Evolutionary conservation across 192 early-diverging fungal genomes (phyloP).

Genomic region (Umbelopsis ramanniana): DNA sequence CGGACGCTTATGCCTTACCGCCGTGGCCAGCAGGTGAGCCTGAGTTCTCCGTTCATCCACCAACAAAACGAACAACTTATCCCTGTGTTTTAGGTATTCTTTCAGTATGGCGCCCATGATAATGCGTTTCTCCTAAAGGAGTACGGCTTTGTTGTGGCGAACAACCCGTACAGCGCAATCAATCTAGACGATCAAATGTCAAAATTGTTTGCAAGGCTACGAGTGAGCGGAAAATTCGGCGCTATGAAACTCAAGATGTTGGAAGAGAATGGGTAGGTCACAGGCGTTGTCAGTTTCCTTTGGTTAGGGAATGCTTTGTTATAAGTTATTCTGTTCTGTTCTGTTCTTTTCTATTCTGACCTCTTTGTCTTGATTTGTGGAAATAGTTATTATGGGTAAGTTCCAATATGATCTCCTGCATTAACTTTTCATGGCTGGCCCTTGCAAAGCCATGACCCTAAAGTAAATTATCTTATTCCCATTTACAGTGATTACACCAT

Average conservation of each 20-base stretch:
- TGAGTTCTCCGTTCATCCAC: not conserved
- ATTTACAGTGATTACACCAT: slow-evolving; percentile 54
- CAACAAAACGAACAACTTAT: slow-evolving; percentile 14
- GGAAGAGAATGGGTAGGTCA: slow-evolving; percentile 40
- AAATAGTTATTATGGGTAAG: slow-evolving; percentile 8
- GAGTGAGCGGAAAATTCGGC: slow-evolving; percentile 38
- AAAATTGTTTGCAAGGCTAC: slow-evolving; percentile 23
- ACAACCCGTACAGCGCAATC: slow-evolving; percentile 60
- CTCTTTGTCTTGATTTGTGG: not conserved
- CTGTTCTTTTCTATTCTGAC: not conserved
- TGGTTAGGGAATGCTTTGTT: slow-evolving; percentile 31
- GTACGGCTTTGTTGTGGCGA: slow-evolving; percentile 58
- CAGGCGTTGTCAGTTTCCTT: not conserved
- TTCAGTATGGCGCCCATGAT: slow-evolving; percentile 64
- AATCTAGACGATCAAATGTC: slow-evolving; percentile 52
- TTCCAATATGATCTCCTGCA: not conserved
- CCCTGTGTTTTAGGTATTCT: slow-evolving; percentile 45
- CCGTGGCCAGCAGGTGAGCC: slow-evolving; percentile 58
- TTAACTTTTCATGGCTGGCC: not conserved
- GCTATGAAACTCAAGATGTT: slow-evolving; percentile 48
- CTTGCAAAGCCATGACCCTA: not conserved
- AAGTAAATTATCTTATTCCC: no score
- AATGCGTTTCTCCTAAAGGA: slow-evolving; percentile 59
- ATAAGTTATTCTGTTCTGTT: not conserved
- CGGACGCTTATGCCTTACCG: slow-evolving; percentile 59